Conservation (phyloP, 1,139 yeast genomes). For the Lodderomyces oxycetoniae region DNA sequence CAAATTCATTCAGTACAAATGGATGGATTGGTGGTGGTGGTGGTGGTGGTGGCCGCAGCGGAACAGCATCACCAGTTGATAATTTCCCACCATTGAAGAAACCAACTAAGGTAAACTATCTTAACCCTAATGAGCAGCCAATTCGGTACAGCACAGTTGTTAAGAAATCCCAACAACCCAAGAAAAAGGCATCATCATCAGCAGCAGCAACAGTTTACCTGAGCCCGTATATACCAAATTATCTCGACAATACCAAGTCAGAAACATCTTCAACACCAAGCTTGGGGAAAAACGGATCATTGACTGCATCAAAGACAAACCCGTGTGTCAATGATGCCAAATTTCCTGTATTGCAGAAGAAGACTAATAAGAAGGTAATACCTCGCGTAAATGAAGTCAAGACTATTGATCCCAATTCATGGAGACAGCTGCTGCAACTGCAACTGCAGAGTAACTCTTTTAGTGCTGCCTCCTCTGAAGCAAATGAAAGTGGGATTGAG, state of each 20-base stretch:
- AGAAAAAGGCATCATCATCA: conserved; percentile 11
- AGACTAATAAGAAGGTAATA: conserved; percentile 28
- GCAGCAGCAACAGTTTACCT: conserved; percentile 16
- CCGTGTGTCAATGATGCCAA: conserved; percentile 18
- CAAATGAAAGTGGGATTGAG: conserved; percentile 5
- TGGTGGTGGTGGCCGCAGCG: conserved; percentile 3
- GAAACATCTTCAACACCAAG: conserved; percentile 4
- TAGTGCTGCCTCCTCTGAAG: neutral
- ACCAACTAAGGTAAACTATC: conserved; percentile 24
- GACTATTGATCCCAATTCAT: conserved; percentile 21
- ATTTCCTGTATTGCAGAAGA: conserved; percentile 41
- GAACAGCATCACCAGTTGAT: conserved; percentile 20
- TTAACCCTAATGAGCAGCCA: conserved; percentile 21
- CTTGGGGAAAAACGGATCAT: neutral
- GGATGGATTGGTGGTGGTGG: conserved; percentile 28
- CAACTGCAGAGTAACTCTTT: neutral
- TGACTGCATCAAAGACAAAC: neutral
- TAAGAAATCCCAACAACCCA: conserved; percentile 19
- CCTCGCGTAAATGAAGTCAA: conserved; percentile 39
- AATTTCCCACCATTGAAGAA: conserved; percentile 52
- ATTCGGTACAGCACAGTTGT: conserved; percentile 41
- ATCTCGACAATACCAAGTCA: conserved; percentile 20
- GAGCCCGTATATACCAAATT: conserved; percentile 24
- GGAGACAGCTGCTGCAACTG: conserved; percentile 19
- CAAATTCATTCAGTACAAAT: conserved; percentile 16